Conservation (phyloP, 306 rosid species). For the Trifolium dubium region DNA sequence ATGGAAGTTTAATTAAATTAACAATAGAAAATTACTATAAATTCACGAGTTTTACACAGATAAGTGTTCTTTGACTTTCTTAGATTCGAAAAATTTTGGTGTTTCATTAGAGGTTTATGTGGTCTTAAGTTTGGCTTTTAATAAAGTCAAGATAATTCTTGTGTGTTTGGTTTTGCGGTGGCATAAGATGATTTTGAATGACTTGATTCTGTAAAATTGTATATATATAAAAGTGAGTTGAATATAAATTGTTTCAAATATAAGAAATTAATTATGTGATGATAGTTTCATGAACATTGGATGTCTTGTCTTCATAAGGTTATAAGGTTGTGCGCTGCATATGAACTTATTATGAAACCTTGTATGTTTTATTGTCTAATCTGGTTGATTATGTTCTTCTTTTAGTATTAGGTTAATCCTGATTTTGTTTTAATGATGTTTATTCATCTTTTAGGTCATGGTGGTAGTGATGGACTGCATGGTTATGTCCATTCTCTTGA, state of each 20-base stretch:
- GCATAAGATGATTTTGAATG: not conserved
- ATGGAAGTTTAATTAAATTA: slow-evolving; percentile 4
- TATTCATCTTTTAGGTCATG: slow-evolving; percentile 64
- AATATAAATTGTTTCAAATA: not conserved
- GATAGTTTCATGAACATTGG: not conserved
- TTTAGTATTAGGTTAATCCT: too few relatives aligned
- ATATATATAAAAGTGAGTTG: not conserved
- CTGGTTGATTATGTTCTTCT: not conserved
- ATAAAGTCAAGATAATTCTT: not conserved
- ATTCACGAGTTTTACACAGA: slow-evolving; percentile 15
- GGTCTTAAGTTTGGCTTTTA: not conserved
- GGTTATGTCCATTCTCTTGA: slow-evolving; percentile 90
- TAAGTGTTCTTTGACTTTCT: slow-evolving; percentile 14
- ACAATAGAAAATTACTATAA: slow-evolving; percentile 13
- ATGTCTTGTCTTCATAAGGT: not conserved
- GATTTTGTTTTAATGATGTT: not conserved
- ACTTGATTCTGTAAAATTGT: not conserved
- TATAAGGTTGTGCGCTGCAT: not conserved
- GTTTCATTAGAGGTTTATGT: not conserved
- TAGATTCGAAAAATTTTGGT: not conserved
- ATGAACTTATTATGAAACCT: slow-evolving; percentile 10
- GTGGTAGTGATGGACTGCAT: slow-evolving; percentile 96
- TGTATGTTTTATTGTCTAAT: not conserved
- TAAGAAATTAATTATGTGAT: too few relatives aligned
- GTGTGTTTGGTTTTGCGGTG: not conserved